Base-by-base conservation (phyloP, 78 protist species). In the Dictyostelium capitatum region DNA sequence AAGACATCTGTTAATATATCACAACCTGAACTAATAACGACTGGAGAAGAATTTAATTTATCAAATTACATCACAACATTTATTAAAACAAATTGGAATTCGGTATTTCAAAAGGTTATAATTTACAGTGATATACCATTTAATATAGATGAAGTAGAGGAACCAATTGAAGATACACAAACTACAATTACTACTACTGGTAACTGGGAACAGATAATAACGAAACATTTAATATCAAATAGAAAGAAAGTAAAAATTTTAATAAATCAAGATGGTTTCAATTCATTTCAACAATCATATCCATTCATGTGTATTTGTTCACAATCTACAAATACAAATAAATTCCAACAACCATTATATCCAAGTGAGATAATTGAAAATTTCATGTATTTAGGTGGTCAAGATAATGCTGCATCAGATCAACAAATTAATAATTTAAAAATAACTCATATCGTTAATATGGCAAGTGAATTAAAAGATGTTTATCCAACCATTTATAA, bases 401-500 rank as follows among this genome's bases (percentile, higher is more conserved):
- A 75, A 50, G 95, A 89, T 23, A 57, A 14, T 30, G 87, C 87
- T 14, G 25, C 80, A 4, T 46, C 19, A 30, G 32, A 5, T 3
- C 12, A 53, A 25, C 94, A 89, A 41, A 20, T 89, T 28, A 6
- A 78, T 7, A 72, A 70, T 89, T 51, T 87, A 41, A 50, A 79
- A 30, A 79, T 89, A 25, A 89, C 95, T 23, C 75, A 89, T 53
- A 77, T 89, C 48, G 83, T 89, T 17, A 89, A 89, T 43, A 89
- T 89, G 95, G 87, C 90, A 67, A 25, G 17, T 3, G 95, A 89
- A 23, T 14, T 89, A 5, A 47, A 89, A 4, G 81, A 89, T 64
- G n/a, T 48, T 14, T 89, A 65, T 77, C 74, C 83, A 43, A 74
- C 65, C 25, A 5, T 51, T 6, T 89, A 70, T 64, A 79, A 89